phyloP scores from a whole-genome alignment of 345 rosid genomes.

The Citrus medica region DNA sequence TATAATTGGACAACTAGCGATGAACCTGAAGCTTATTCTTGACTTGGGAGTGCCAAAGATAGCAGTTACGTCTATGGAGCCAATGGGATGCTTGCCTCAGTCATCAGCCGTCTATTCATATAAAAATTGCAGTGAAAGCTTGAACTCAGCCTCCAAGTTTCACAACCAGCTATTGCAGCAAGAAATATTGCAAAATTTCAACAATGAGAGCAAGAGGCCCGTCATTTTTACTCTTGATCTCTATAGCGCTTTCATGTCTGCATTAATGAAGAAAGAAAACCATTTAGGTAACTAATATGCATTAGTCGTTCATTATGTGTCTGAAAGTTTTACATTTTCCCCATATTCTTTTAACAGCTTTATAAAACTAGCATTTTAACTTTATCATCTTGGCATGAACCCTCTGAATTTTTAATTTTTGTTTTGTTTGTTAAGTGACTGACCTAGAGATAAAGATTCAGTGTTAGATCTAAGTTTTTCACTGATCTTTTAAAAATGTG shows the following conservation, averaged over 20 bases:
- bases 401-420: no score
- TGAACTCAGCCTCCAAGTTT: constrained; percentile 6
- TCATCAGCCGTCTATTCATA: constrained; percentile 8
- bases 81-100: constrained; percentile 33
- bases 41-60: constrained; percentile 25
- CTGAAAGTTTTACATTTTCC: no score
- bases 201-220: constrained; percentile 7
- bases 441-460: no score
- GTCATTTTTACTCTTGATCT: constrained; percentile 23
- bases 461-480: no score
- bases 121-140: constrained; percentile 16
- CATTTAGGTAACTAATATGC: constrained; percentile 8
- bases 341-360: no score
- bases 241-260: constrained; percentile 19
- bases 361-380: no score
- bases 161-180: constrained; percentile 27
- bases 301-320: no score
- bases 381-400: no score
- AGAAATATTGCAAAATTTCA: constrained; percentile 15
- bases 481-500: rapidly evolving
- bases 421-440: no score
- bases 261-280: constrained; percentile 2
- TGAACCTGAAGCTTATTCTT: constrained; percentile 18
- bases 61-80: constrained; percentile 19
- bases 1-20: constrained; percentile 12